Conservation (phyloP, 2,329 filamentous ascomycete genomes). For the Metarhizium sp. region DNA sequence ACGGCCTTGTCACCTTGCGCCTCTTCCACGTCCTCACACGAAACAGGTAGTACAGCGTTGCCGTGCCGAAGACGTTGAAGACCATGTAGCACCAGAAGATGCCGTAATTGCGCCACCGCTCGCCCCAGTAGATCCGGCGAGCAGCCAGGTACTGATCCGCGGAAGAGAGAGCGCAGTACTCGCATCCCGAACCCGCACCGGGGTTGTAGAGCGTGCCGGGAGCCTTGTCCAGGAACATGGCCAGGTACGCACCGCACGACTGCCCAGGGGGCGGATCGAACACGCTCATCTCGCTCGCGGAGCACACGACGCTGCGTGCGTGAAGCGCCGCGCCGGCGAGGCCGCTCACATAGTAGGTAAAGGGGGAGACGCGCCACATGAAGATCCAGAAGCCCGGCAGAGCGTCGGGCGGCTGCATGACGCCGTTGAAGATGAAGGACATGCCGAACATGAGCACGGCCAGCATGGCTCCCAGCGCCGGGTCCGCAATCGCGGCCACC, state of each 20-base stretch:
- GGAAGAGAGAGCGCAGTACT: background rate
- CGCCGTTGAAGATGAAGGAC: background rate
- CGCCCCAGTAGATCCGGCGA: background rate
- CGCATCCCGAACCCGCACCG: background rate
- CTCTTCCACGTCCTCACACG: background rate
- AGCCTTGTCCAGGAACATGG: background rate
- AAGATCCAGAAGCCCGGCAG: too few species aligned
- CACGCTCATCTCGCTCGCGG: background rate
- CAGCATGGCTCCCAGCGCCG: background rate
- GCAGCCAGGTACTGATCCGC: background rate
- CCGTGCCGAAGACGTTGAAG: background rate
- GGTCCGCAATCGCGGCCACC: background rate
- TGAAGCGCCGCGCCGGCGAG: constrained; percentile 25
- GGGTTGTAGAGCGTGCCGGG: background rate
- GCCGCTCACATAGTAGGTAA: constrained; percentile 66
- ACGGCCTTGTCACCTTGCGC: background rate
- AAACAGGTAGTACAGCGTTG: background rate
- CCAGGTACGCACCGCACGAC: background rate
- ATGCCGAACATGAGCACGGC: background rate
- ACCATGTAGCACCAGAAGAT: background rate
- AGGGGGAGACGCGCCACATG: constrained; percentile 42
- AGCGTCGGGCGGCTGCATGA: background rate
- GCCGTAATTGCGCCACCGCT: background rate
- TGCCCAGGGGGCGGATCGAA: background rate
- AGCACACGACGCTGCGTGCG: background rate